These are phyloP conservation scores for Rosa rugosa DNA, from an alignment of 306 rosid genomes.

Conservation along the genomic window DNA sequence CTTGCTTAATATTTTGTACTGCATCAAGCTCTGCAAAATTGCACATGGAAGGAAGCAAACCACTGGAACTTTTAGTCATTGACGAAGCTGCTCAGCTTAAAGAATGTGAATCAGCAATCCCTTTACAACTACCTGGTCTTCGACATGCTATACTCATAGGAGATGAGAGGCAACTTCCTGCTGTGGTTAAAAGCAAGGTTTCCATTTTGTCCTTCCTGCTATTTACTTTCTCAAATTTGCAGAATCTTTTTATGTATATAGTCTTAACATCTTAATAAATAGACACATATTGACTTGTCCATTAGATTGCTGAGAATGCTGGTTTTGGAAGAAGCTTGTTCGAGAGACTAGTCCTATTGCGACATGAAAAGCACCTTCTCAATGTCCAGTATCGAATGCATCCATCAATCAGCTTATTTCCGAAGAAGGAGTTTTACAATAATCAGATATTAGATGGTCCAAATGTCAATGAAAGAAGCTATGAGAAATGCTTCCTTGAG, in stretches of 20 bases:
- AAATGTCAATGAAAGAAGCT: slow-evolving; percentile 24
- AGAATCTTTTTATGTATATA: neutral
- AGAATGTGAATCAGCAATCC: slow-evolving; percentile 47
- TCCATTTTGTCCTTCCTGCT: neutral
- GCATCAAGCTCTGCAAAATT: slow-evolving; percentile 41
- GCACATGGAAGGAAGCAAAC: slow-evolving; percentile 25
- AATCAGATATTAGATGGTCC: slow-evolving; percentile 20
- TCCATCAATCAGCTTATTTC: slow-evolving; percentile 40
- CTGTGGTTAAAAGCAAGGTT: slow-evolving; percentile 46
- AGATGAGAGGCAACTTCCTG: slow-evolving; percentile 44
- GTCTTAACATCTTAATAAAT: neutral
- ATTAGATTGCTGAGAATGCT: slow-evolving; percentile 27
- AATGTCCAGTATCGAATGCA: slow-evolving; percentile 29
- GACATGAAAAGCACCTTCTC: slow-evolving; percentile 36
- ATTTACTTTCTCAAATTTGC: too few species aligned
- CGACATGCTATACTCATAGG: slow-evolving; percentile 44
- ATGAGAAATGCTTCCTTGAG: slow-evolving; percentile 8
- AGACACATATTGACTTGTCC: neutral
- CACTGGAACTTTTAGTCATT: slow-evolving; percentile 38
- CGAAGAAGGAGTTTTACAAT: slow-evolving; percentile 32
- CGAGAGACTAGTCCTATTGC: slow-evolving; percentile 29
- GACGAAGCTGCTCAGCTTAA: slow-evolving; percentile 57
- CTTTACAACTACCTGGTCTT: slow-evolving; percentile 41
- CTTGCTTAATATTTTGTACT: slow-evolving; percentile 44
- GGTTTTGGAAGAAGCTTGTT: slow-evolving; percentile 45